These are phyloP conservation scores for Tylopilus intermedius DNA, from an alignment of 768 basidiomycete genomes.

Conservation along the genomic window DNA sequence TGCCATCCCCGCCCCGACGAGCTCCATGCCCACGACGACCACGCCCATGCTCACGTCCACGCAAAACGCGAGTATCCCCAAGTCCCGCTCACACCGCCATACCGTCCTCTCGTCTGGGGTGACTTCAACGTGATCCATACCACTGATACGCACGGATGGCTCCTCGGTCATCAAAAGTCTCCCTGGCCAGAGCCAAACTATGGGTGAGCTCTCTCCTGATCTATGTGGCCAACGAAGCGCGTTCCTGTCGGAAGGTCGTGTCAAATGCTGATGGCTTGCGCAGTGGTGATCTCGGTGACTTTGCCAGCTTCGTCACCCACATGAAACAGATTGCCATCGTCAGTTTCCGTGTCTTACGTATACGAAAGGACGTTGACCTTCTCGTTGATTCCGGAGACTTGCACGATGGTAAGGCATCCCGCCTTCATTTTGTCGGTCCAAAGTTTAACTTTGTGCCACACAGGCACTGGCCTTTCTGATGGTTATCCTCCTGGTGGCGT, in stretches of 20 bases:
- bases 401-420: constrained; percentile 49
- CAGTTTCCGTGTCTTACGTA: constrained; percentile 3
- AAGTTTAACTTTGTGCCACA: constrained; percentile 4
- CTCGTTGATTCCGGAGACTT: constrained; percentile 79
- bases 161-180: constrained; percentile 77
- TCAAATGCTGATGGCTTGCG: not conserved
- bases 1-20: constrained; percentile 15
- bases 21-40: constrained; percentile 23
- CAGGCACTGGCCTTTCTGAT: constrained; percentile 74
- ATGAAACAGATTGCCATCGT: constrained; percentile 74
- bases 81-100: constrained; percentile 49
- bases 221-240: not conserved
- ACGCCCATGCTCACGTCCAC: constrained; percentile 33
- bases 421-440: not conserved
- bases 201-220: constrained; percentile 34
- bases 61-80: constrained; percentile 38
- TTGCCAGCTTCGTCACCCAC: constrained; percentile 78
- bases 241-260: not conserved
- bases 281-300: constrained; percentile 71
- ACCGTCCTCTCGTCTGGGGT: constrained; percentile 73
- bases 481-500: constrained; percentile 66
- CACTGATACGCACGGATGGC: constrained; percentile 79
- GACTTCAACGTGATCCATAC: constrained; percentile 86
- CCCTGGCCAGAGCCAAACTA: constrained; percentile 75
- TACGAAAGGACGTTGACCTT: constrained; percentile 73